phyloP scores from a whole-genome alignment of 495 filamentous ascomycete genomes.

The Penicillium fimorum region DNA sequence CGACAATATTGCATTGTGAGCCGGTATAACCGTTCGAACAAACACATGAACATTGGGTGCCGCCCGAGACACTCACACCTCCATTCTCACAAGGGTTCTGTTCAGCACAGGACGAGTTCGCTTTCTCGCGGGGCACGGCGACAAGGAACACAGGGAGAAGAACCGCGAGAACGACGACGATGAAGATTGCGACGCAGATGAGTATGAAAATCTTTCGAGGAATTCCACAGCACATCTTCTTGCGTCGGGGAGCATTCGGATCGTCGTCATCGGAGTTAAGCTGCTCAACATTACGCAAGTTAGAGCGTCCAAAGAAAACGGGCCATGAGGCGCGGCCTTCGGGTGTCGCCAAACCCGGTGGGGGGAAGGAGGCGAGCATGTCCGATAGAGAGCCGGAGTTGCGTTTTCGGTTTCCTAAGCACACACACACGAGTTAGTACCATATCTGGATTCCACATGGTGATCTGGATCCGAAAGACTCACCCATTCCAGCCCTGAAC shows the following conservation, averaged over 20 bases:
- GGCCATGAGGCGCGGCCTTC: conserved; percentile 44
- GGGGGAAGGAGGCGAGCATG: conserved; percentile 89
- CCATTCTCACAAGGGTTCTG: conserved; percentile 70
- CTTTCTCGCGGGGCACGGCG: conserved; percentile 61
- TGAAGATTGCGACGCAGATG: conserved; percentile 62
- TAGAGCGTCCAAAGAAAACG: conserved; percentile 38
- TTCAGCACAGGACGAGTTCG: conserved; percentile 49
- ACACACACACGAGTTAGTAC: conserved; percentile 2
- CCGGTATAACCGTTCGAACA: conserved; percentile 87
- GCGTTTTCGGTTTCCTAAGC: conserved; percentile 30
- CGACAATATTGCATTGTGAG: conserved; percentile 60
- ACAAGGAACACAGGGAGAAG: conserved; percentile 84
- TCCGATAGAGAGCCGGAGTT: conserved; percentile 74
- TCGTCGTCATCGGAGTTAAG: conserved; percentile 26
- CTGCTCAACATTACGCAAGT: conserved; percentile 36
- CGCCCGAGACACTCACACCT: conserved; percentile 67
- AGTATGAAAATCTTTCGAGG: conserved; percentile 76
- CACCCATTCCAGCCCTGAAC: conserved; percentile 30
- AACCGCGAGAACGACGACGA: conserved; percentile 81
- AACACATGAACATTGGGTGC: conserved; percentile 73
- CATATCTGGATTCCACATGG: background rate
- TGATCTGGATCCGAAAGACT: conserved; percentile 2
- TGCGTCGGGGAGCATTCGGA: conserved; percentile 17
- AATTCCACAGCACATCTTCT: conserved; percentile 71
- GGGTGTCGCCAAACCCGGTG: conserved; percentile 64